These are phyloP conservation scores for Decorospora gaudefroyi DNA, from an alignment of 2,329 filamentous ascomycete genomes.

Conservation along the genomic window DNA sequence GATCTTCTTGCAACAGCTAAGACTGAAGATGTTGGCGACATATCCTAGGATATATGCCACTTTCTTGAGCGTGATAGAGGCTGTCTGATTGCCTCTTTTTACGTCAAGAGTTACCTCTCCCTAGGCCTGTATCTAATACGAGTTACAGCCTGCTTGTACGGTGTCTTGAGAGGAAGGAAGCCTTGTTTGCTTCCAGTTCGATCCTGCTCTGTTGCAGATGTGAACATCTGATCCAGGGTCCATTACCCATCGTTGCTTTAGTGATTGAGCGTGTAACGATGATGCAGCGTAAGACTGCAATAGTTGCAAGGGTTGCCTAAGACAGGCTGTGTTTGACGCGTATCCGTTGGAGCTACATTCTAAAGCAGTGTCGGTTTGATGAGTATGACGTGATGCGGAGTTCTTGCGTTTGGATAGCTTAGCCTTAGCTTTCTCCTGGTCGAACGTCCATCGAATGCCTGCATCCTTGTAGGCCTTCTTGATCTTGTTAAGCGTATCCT, in stretches of 20 bases:
- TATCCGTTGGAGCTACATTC: not conserved
- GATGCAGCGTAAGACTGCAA: too few relatives aligned
- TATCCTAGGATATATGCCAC: slow-evolving; percentile 8
- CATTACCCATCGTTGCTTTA: slow-evolving; percentile 3
- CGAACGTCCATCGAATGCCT: not conserved
- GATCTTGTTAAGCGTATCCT: not conserved
- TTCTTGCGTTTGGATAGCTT: not conserved
- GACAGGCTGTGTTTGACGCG: slow-evolving; percentile 1
- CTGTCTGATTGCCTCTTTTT: not conserved
- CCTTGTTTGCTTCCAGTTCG: too few relatives aligned
- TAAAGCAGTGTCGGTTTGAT: not conserved
- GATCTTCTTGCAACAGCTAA: slow-evolving; percentile 1
- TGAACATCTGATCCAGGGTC: slow-evolving; percentile 8
- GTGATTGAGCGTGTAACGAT: slow-evolving; percentile 4
- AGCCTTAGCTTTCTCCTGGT: not conserved
- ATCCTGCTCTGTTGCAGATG: not conserved
- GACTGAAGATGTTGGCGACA: slow-evolving; percentile 3
- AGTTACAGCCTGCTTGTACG: not conserved
- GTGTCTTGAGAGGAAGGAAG: too few relatives aligned
- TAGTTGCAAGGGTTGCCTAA: too few relatives aligned
- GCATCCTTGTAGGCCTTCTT: not conserved
- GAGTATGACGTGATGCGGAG: too few relatives aligned
- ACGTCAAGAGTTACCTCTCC: slow-evolving; percentile 3
- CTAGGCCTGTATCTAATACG: not conserved
- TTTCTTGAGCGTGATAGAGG: not conserved